Conservation (phyloP, 2,329 filamentous ascomycete genomes). For the Aureobasidium musti region DNA sequence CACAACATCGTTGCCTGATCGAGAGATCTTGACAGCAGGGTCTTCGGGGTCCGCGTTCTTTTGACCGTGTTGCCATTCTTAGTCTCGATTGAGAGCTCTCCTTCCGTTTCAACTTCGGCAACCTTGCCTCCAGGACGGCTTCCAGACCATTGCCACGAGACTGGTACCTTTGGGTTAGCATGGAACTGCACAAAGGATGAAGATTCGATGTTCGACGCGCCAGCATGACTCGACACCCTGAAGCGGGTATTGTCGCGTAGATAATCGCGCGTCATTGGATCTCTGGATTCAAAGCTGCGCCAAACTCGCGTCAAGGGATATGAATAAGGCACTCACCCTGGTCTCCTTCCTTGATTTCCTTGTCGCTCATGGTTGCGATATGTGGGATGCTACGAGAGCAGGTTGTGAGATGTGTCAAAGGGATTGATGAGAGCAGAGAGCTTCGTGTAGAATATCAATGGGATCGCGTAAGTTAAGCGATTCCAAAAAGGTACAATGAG, state of each 20-base stretch:
- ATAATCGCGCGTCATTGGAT: background rate
- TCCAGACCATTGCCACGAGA: slow-evolving; percentile 64
- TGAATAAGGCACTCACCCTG: slow-evolving; percentile 47
- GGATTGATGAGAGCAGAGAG: background rate
- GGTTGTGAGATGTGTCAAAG: slow-evolving; percentile 8
- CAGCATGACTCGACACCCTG: slow-evolving; percentile 20
- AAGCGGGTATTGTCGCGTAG: slow-evolving; percentile 27
- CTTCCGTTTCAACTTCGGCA: slow-evolving; percentile 58
- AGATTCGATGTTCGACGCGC: background rate
- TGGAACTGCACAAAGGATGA: background rate
- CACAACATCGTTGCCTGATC: slow-evolving; percentile 65
- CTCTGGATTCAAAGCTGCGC: background rate
- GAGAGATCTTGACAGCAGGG: slow-evolving; percentile 61
- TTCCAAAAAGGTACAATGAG: slow-evolving; percentile 6
- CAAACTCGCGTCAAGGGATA: background rate
- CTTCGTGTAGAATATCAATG: slow-evolving; percentile 24
- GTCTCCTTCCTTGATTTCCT: slow-evolving; percentile 54
- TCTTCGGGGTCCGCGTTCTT: slow-evolving; percentile 63
- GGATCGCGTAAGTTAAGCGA: slow-evolving; percentile 20
- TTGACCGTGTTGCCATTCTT: slow-evolving; percentile 65
- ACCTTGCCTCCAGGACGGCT: slow-evolving; percentile 60
- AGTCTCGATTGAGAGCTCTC: slow-evolving; percentile 62
- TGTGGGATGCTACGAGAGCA: background rate
- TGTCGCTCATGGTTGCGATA: slow-evolving; percentile 47
- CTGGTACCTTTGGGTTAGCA: slow-evolving; percentile 44